Conservation (phyloP, 371 early-diverging fungal species). For the Rhizopus stolonifer region DNA sequence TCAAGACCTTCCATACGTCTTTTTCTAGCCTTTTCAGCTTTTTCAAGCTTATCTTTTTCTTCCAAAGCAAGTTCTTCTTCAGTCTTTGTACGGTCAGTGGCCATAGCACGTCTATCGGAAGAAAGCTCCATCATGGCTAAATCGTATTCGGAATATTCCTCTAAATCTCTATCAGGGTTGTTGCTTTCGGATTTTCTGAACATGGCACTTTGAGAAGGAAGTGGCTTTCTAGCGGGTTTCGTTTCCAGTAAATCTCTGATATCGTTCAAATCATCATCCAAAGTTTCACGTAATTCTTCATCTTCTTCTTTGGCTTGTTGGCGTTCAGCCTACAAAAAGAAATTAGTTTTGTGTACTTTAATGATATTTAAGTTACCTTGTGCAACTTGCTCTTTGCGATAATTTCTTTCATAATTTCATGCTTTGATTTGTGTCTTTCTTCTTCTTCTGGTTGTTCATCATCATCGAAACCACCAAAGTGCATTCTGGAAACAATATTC, state of each 20-base stretch:
- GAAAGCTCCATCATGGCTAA: conserved; percentile 74
- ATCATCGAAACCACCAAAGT: conserved; percentile 90
- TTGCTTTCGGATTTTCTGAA: conserved; percentile 37
- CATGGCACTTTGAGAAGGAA: conserved; percentile 44
- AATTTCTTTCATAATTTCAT: conserved; percentile 95
- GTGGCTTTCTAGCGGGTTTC: conserved; percentile 37
- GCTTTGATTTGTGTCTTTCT: conserved; percentile 72
- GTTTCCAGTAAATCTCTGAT: conserved; percentile 71
- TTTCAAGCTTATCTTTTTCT: conserved; percentile 79
- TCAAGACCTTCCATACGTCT: conserved; percentile 86
- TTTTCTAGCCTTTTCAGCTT: conserved; percentile 80
- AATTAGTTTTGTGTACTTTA: neutral
- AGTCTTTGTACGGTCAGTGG: conserved; percentile 90
- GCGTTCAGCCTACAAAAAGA: conserved; percentile 62
- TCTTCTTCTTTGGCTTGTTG: conserved; percentile 83
- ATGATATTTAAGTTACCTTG: conserved; percentile 46
- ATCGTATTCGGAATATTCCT: conserved; percentile 72
- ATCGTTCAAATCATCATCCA: conserved; percentile 86
- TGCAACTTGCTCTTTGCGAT: conserved; percentile 95
- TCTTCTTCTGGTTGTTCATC: conserved; percentile 35
- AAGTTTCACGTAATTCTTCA: conserved; percentile 71
- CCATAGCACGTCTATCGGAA: conserved; percentile 81
- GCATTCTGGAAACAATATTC: conserved; percentile 66
- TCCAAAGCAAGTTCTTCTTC: conserved; percentile 91
- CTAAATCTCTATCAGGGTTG: conserved; percentile 21